Evolutionary conservation across 768 basidiomycete genomes (phyloP).

Genomic region (Lentinula aciculospora): DNA sequence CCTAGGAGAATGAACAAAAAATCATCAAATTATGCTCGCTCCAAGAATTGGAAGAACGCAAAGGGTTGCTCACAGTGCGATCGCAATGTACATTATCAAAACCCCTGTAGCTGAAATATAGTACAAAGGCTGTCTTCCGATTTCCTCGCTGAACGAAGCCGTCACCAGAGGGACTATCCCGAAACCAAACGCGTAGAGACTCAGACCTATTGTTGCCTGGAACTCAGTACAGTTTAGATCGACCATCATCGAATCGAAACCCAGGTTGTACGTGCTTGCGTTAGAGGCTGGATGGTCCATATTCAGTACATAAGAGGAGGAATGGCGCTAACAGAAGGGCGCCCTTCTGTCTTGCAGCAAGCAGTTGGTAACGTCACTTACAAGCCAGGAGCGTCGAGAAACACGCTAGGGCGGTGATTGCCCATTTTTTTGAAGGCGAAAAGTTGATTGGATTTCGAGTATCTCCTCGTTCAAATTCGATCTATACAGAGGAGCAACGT

Average conservation of each 20-base stretch:
- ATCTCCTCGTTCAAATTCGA: conserved; percentile 35
- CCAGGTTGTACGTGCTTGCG: conserved; percentile 48
- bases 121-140: conserved; percentile 60
- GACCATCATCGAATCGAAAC: conserved; percentile 49
- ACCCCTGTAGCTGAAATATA: conserved; percentile 45
- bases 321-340: neutral
- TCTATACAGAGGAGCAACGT: conserved; percentile 16
- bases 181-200: conserved; percentile 56
- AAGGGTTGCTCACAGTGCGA: conserved; percentile 33
- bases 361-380: no score
- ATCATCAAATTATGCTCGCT: neutral
- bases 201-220: conserved; percentile 42
- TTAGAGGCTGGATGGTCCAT: conserved; percentile 34
- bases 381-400: conserved; percentile 43
- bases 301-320: neutral
- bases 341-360: no score
- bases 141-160: conserved; percentile 69
- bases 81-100: conserved; percentile 43
- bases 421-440: conserved; percentile 33
- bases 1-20: conserved; percentile 15
- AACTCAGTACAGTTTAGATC: conserved; percentile 41
- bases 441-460: conserved; percentile 34
- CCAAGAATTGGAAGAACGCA: no score
- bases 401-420: conserved; percentile 40
- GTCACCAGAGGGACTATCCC: conserved; percentile 58